Evolutionary conservation across 805 yeast species (phyloP).

Genomic region (Yamadazyma nakazawae): DNA sequence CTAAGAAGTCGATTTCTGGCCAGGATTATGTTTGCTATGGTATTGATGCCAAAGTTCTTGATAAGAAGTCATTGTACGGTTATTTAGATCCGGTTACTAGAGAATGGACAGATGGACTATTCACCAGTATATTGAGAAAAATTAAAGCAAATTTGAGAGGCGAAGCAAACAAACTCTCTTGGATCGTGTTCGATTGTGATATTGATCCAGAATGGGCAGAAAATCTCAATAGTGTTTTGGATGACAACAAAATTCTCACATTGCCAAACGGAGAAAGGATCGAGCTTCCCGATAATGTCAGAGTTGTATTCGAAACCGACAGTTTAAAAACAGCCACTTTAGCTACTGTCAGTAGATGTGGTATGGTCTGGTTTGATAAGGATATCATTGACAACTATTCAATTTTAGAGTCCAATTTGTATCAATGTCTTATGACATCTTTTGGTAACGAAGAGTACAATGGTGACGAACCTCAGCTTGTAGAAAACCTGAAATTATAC

Average conservation of each 20-base stretch:
- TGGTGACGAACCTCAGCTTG: neutral
- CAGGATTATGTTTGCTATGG: constrained; percentile 38
- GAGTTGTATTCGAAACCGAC: constrained; percentile 75
- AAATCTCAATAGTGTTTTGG: constrained; percentile 82
- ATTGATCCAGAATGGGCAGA: constrained; percentile 95
- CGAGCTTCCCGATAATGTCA: constrained; percentile 58
- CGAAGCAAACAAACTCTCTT: constrained; percentile 51
- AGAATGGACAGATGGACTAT: constrained; percentile 90
- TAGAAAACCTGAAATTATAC: constrained; percentile 1
- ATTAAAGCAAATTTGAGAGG: constrained; percentile 56
- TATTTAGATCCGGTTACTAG: constrained; percentile 68
- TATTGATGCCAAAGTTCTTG: constrained; percentile 74
- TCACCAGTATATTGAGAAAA: constrained; percentile 63
- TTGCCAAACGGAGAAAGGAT: constrained; percentile 89
- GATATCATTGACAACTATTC: constrained; percentile 1
- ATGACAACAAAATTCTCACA: constrained; percentile 79
- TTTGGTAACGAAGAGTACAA: constrained; percentile 1
- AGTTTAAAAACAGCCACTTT: constrained; percentile 67
- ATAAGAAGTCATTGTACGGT: constrained; percentile 69
- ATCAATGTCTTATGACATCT: neutral
- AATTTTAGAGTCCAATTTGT: constrained; percentile 3
- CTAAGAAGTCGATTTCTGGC: constrained; percentile 34
- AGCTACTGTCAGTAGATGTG: constrained; percentile 92
- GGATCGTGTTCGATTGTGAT: constrained; percentile 91
- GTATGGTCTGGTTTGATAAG: constrained; percentile 71